A percentile compares a stretch with the other conserved stretches of the same genome.
phyloP scores from a whole-genome alignment of 2,329 filamentous ascomycete genomes.

The Colletotrichum cordylinicola region DNA sequence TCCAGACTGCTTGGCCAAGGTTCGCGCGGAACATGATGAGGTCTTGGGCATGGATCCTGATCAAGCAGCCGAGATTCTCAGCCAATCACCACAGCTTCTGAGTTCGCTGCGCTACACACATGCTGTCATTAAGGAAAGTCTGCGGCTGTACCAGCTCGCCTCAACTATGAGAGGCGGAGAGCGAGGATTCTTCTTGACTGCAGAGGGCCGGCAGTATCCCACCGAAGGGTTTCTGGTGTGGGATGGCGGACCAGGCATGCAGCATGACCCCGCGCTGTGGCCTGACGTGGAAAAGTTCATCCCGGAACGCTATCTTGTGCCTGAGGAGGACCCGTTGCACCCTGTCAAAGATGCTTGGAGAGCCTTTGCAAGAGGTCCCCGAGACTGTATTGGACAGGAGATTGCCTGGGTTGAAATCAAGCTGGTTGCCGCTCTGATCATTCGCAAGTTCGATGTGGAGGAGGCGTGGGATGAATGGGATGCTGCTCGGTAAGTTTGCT shows the following conservation, averaged over 20 bases:
- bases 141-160: conserved; percentile 36
- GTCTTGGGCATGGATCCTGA: conserved; percentile 34
- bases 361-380: conserved; percentile 57
- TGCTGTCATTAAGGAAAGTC: conserved; percentile 41
- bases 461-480: conserved; percentile 40
- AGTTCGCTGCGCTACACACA: conserved; percentile 40
- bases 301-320: conserved; percentile 36
- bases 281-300: conserved; percentile 37
- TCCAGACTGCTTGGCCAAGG: conserved; percentile 31
- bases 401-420: conserved; percentile 59
- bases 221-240: conserved; percentile 49
- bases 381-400: conserved; percentile 63
- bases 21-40: conserved; percentile 41
- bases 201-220: conserved; percentile 45
- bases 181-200: conserved; percentile 41
- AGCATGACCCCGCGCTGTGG: conserved; percentile 38
- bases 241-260: conserved; percentile 39
- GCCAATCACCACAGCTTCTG: conserved; percentile 27
- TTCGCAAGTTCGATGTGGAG: conserved; percentile 5
- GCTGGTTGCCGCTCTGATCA: conserved; percentile 27
- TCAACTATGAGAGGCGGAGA: conserved; percentile 28
- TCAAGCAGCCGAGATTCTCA: conserved; percentile 24
- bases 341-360: conserved; percentile 48
- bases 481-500: conserved; percentile 36
- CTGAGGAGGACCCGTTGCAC: conserved; percentile 19